These are phyloP conservation scores for Blastocystis sp. DNA, from an alignment of 352 stramenopile species.

Conservation along the genomic window DNA sequence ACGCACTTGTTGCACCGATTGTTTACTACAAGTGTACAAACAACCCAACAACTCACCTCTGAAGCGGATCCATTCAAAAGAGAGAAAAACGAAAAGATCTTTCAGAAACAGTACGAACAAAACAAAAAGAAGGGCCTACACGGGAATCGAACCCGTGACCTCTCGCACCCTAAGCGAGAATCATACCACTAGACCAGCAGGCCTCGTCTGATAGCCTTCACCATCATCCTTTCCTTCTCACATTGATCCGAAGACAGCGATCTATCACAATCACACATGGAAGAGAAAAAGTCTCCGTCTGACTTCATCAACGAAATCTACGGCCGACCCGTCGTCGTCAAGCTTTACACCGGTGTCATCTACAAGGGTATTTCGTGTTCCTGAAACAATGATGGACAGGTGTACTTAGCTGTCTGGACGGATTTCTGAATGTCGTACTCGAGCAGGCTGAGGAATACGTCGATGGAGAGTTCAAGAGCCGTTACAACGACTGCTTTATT, in stretches of 20 bases:
- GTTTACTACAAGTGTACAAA: not conserved
- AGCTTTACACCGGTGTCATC: constrained; percentile 94
- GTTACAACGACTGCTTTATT: constrained; percentile 99
- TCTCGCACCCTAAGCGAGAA: constrained; percentile 57
- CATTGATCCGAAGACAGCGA: not conserved
- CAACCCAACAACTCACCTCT: not conserved
- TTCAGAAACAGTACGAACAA: too few species aligned
- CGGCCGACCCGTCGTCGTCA: constrained; percentile 87
- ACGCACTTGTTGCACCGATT: not conserved
- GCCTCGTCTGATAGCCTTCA: not conserved
- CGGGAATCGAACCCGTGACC: constrained; percentile 57
- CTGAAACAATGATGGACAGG: constrained; percentile 62
- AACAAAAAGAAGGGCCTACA: constrained; percentile 53
- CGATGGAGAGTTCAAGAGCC: constrained; percentile 92
- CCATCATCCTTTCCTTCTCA: not conserved
- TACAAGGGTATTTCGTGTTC: constrained; percentile 75
- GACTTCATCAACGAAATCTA: constrained; percentile 82
- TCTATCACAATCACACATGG: not conserved
- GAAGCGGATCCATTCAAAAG: not conserved
- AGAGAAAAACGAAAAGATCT: not conserved
- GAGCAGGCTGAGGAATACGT: constrained; percentile 99
- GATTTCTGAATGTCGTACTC: constrained; percentile 99
- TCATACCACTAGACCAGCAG: constrained; percentile 57
- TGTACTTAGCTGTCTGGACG: constrained; percentile 93
- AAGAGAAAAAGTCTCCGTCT: constrained; percentile 73